Percentiles rank a stretch among this genome's conserved stretches.
Conservation (phyloP, 805 yeast species). For the Starmerella apicola region DNA sequence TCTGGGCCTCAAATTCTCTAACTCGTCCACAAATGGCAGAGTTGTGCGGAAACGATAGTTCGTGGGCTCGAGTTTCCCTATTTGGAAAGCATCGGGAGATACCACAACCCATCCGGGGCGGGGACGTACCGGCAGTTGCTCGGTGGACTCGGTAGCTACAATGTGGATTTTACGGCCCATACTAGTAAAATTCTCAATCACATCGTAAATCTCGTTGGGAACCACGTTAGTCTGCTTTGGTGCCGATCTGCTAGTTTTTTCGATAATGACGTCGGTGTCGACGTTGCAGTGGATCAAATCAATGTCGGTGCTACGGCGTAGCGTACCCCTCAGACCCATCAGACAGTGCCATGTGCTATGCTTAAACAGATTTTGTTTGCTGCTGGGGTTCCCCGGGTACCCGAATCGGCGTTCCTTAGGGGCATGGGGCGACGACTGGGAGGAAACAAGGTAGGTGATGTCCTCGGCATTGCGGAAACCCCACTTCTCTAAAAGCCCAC, state of each 20-base stretch:
- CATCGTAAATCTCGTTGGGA: constrained; percentile 64
- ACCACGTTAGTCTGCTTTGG: constrained; percentile 34
- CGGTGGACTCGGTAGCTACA: constrained; percentile 50
- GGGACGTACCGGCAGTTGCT: constrained; percentile 48
- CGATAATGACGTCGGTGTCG: constrained; percentile 77
- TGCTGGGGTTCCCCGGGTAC: not conserved
- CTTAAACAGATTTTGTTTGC: constrained; percentile 36
- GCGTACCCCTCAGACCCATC: constrained; percentile 95
- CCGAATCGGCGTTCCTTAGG: constrained; percentile 30
- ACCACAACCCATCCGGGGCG: constrained; percentile 87
- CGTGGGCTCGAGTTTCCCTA: constrained; percentile 52
- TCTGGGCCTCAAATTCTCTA: constrained; percentile 72
- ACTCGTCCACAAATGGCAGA: constrained; percentile 58
- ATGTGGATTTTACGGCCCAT: constrained; percentile 76
- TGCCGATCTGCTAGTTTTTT: constrained; percentile 32
- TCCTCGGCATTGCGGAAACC: constrained; percentile 84
- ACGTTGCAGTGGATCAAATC: constrained; percentile 85
- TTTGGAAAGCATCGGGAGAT: constrained; percentile 61
- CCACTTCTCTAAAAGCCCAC: constrained; percentile 37
- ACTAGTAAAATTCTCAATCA: constrained; percentile 80
- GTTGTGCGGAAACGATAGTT: constrained; percentile 29
- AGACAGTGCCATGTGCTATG: constrained; percentile 84
- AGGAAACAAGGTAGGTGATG: constrained; percentile 65
- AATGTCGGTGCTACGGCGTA: constrained; percentile 69
- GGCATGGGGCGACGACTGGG: constrained; percentile 49